These are phyloP conservation scores for Hibiscus trionum DNA, from an alignment of 345 rosid species.

Conservation along the genomic window DNA sequence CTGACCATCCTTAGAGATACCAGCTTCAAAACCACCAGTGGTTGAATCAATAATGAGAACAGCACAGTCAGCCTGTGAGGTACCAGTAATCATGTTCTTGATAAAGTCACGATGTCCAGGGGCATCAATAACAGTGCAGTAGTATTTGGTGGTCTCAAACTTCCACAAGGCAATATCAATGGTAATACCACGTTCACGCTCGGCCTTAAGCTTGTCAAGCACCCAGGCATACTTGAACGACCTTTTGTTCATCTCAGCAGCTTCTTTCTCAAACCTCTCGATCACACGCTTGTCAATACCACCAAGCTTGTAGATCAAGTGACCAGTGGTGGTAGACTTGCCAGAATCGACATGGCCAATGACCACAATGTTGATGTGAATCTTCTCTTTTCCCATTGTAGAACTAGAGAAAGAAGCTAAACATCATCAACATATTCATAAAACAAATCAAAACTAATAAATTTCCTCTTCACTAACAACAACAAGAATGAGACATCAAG, in stretches of 20 bases:
- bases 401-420: neutral
- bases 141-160: constrained; percentile 64
- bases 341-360: constrained; percentile 51
- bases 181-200: constrained; percentile 73
- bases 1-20: constrained; percentile 85
- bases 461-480: neutral
- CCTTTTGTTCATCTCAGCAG: constrained; percentile 76
- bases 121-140: constrained; percentile 71
- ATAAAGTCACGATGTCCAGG: constrained; percentile 76
- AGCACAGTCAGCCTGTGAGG: constrained; percentile 79
- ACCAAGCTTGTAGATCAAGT: constrained; percentile 73
- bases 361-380: constrained; percentile 35
- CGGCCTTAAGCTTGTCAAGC: constrained; percentile 70
- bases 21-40: constrained; percentile 80
- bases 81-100: constrained; percentile 78
- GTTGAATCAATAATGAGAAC: constrained; percentile 72
- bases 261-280: constrained; percentile 75
- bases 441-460: neutral
- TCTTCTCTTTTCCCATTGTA: constrained; percentile 29
- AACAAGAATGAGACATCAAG: neutral
- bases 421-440: constrained; percentile 36
- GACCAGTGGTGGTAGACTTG: constrained; percentile 65
- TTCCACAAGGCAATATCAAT: constrained; percentile 69
- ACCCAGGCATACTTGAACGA: constrained; percentile 76
- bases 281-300: constrained; percentile 82